Evolutionary conservation across 225 moss, liverwort and hornwort genomes (phyloP).

Genomic region (Polytrichum formosum): DNA sequence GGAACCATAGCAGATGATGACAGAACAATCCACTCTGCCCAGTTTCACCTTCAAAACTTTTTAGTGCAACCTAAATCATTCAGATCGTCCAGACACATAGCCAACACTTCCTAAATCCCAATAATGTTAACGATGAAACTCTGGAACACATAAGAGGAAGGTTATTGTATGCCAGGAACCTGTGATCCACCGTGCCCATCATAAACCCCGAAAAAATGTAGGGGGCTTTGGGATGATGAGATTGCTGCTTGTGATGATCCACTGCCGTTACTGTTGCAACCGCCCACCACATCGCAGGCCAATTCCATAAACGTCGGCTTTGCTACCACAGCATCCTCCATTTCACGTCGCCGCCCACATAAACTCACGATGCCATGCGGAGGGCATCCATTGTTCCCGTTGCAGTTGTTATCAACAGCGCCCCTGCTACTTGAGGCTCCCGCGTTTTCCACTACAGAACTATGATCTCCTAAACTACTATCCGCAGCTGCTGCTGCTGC

Average conservation of each 20-base stretch:
- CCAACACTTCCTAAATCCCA: no score
- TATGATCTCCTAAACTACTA: conserved; percentile 21
- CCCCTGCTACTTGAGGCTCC: conserved; percentile 16
- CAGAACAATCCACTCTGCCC: no score
- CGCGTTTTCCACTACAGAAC: conserved; percentile 15
- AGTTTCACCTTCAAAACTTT: no score
- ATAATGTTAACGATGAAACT: no score
- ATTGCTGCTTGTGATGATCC: background rate
- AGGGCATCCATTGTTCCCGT: conserved; percentile 34
- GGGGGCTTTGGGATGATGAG: conserved; percentile 10
- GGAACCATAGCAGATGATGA: no score
- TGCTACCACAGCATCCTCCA: conserved; percentile 59
- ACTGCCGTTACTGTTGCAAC: conserved; percentile 33
- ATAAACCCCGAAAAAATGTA: conserved; percentile 90
- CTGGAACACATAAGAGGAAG: no score
- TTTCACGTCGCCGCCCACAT: conserved; percentile 59
- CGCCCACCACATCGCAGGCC: conserved; percentile 43
- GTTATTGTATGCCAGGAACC: conserved; percentile 27
- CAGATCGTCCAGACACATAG: no score
- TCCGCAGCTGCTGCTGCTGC: conserved; percentile 27
- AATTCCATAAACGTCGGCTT: conserved; percentile 45
- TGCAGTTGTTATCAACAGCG: conserved; percentile 18
- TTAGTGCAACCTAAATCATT: no score
- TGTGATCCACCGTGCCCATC: conserved; percentile 96
- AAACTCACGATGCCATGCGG: conserved; percentile 50